A percentile compares a stretch with the other conserved stretches of the same genome.
Conservation (phyloP, 257 asterid species). For the Petrea volubilis region DNA sequence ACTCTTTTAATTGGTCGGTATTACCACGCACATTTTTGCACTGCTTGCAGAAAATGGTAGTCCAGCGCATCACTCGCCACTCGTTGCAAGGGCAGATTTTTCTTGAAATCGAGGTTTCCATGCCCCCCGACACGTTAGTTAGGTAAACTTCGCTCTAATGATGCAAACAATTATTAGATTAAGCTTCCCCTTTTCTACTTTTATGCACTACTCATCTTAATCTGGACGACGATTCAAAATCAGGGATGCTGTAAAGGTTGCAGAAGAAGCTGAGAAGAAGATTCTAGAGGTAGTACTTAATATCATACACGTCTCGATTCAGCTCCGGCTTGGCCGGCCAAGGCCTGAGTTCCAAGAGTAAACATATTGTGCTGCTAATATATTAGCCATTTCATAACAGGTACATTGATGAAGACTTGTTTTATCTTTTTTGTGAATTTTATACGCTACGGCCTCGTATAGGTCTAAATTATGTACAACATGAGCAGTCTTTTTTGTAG, state of each 20-base stretch:
- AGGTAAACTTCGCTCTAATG: slow-evolving; percentile 42
- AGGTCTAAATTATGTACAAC: too few relatives aligned
- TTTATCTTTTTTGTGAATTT: too few relatives aligned
- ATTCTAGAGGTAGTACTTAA: slow-evolving; percentile 52
- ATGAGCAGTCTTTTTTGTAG: too few relatives aligned
- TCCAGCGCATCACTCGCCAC: slow-evolving; percentile 78
- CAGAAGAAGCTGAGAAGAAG: slow-evolving; percentile 68
- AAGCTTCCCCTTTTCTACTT: not conserved
- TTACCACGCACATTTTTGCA: not conserved
- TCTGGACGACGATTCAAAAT: not conserved
- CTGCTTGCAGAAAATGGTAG: slow-evolving; percentile 65
- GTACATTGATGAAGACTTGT: too few relatives aligned
- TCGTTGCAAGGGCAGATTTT: slow-evolving; percentile 73
- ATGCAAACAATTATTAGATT: not conserved
- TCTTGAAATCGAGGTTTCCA: slow-evolving; percentile 85
- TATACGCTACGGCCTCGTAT: too few relatives aligned
- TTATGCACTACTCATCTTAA: not conserved
- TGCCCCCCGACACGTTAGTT: slow-evolving; percentile 65
- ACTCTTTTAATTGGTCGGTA: too few relatives aligned
- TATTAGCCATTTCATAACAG: not conserved
- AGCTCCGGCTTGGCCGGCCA: slow-evolving; percentile 63
- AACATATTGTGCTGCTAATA: not conserved
- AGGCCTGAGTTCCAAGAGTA: slow-evolving; percentile 43
- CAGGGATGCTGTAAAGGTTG: slow-evolving; percentile 74
- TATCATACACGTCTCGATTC: slow-evolving; percentile 56